Evolutionary conservation across 805 yeast genomes (phyloP), one percentile per base, ranked within the genome.

Genomic region (Monosporozyma yasuniensis): DNA sequence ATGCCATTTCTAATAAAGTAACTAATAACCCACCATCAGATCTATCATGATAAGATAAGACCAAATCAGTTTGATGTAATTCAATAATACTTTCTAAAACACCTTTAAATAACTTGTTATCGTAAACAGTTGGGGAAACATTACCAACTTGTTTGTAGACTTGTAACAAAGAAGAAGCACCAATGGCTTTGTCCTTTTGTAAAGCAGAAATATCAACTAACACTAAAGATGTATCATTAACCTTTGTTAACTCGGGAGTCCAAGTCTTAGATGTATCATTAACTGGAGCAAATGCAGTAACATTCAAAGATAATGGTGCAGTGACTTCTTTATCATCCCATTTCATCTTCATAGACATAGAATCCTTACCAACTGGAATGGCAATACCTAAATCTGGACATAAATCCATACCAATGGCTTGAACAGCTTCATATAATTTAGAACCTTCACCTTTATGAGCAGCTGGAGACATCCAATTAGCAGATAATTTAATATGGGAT

Each of bases 401-500:
- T 60, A 95, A 75, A 56, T 88, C 97, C 63, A 90, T 65, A 58
- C 97, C 96, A 61, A 93, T 81, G 4, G 98, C 98, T 70, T 89
- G 90, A 44, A 93, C 99, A 44, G 97, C 99, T 69, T 89, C 96
- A 65, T 91, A 93, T 54, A 93, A 74, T 54, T 88, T 90, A 47
- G 95, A 77, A 53, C 99, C 99, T 70, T 93, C 99, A 61, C 98
- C 98, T 21, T 80, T 80, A 61, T 90, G 95, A 34, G 91, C 76
- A 25, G 99, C 96, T 46, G 98, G 90, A 10, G 96, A 83, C 99
- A 93, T 93, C 99, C 99, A 93, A 74, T 93, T 93, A 44, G 99
- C 99, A 47, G 96, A 87, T 52, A 93, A 72, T 63, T 90, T 87
- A 49, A 93, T 81, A 56, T 81, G 77, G 54, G 81, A 82, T 53